Base-by-base conservation (phyloP, 345 rosid genomes). In the Adansonia digitata region DNA sequence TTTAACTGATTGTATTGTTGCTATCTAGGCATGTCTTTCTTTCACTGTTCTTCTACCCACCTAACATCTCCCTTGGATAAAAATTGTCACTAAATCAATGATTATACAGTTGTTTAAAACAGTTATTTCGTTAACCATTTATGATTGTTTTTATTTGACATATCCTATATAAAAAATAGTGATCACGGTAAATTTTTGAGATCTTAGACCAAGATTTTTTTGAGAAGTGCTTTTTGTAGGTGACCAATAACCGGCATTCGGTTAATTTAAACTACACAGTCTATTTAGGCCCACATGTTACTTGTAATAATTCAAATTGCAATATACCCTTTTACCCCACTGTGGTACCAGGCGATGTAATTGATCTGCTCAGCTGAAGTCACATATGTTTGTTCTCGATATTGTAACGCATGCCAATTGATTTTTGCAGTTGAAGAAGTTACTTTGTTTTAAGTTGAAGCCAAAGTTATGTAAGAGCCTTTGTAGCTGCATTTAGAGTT, bases 1-100 rank as follows among this genome's bases (percentile, higher is more conserved):
- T 68, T 59, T 65, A 56, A n/a, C 40, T 66, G 62, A 45, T 46
- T 72, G 51, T 34, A 31, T 7, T 7, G 52, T 51, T 65, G 73
- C 31, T 66, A 73, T 24, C 9, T 24, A 24, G 64, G 69, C 60
- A 46, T 65, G 56, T 3, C 20, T 24, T 68, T 51, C 39, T 27
- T 68, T 26, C 20, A 9, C 39, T 68, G 37, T 68, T 68, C 37
- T 68, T 68, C 37, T 45, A 27, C 72, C 72, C 10, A 26, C 72
- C 37, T 68, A 27, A 26, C 40, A 46, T 46, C 37, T 27, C 20
- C 55, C 31, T 45, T 68, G 56, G 48, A 35, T 62, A 35, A 35
- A 35, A 62, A 2, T 35, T 35, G 45, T 62, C n/a, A 35, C 26
- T n/a, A 62, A 35, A 3, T 18, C 45, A n/a, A 18, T 62, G 45